Base-by-base conservation (phyloP, 148 eudicot species). In the Pouteria glomerata region DNA sequence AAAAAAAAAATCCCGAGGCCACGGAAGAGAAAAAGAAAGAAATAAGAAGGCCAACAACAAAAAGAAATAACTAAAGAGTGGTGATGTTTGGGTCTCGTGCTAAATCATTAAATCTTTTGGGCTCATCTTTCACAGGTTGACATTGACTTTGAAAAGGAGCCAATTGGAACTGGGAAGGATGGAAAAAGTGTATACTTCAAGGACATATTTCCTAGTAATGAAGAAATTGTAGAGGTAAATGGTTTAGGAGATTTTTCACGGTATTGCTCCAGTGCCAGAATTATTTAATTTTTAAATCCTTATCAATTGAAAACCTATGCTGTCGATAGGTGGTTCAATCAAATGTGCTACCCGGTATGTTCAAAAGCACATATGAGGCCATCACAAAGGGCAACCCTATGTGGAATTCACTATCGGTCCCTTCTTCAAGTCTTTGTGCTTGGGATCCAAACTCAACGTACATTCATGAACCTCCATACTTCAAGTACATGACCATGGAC, bases 111-210 rank as follows among this genome's bases (percentile, higher is more conserved):
- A 53, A 50, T 23, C 29, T 23, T 30, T 16, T 4, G 18, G 13
- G 53, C 48, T 23, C 10, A 33, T 74, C 21, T 39, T 29, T 78
- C 77, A 60, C 78, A 93, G 98, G 98, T 93, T 76, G 85, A 93
- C 78, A 93, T 93, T 42, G 98, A 93, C 80, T 93, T 93, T 44
- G 95, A 90, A 63, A 93, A 87, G 74, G 98, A 93, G 78, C 98
- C 98, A 4, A 86, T 93, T 78, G 98, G 98, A 70, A 86, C 85
- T 34, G 88, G 92, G 63, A 93, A 87, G 82, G 95, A 93, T 74
- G 98, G 98, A 1, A 86, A 86, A 73, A 84, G 78, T 71, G 91
- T 93, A 23, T 90, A 83, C 79, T 90, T 90, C 75, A 87, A 64
- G 76, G 97, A 93, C 59, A 89, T 93, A 69, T 93, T 97, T 95